phyloP scores from a whole-genome alignment of 2,329 filamentous ascomycete genomes.

The Alternaria hordeiaustralica region DNA sequence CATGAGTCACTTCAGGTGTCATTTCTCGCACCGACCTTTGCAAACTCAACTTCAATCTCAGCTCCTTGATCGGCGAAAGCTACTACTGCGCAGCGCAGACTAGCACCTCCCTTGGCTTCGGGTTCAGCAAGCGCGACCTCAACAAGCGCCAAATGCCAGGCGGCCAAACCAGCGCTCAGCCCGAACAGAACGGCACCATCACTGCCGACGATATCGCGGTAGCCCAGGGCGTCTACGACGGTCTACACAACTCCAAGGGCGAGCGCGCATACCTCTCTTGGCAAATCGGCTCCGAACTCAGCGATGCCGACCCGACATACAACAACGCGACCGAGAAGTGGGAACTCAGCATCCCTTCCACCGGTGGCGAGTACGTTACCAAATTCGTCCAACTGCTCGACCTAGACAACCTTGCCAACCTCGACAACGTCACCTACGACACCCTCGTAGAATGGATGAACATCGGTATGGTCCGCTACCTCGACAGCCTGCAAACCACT shows the following conservation, averaged over 20 bases:
- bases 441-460: conserved; percentile 63
- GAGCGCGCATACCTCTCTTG: conserved; percentile 53
- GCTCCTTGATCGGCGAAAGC: conserved; percentile 54
- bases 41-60: conserved; percentile 56
- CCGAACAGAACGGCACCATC: conserved; percentile 44
- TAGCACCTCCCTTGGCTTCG: conserved; percentile 23
- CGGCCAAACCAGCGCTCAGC: conserved; percentile 18
- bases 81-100: conserved; percentile 52
- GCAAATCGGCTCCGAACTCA: conserved; percentile 39
- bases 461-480: conserved; percentile 56
- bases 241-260: conserved; percentile 51
- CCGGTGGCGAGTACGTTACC: conserved; percentile 53
- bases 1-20: conserved; percentile 38
- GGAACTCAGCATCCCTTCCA: conserved; percentile 40
- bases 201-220: conserved; percentile 39
- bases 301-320: conserved; percentile 47
- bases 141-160: conserved; percentile 10
- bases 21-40: conserved; percentile 59
- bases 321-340: conserved; percentile 41
- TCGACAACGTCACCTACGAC: conserved; percentile 60
- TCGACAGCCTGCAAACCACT: conserved; percentile 61
- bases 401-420: conserved; percentile 27
- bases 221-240: conserved; percentile 36
- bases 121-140: conserved; percentile 19
- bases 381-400: conserved; percentile 51